phyloP scores from a whole-genome alignment of 169 alveolate species.

The Plasmodium vinckei region DNA sequence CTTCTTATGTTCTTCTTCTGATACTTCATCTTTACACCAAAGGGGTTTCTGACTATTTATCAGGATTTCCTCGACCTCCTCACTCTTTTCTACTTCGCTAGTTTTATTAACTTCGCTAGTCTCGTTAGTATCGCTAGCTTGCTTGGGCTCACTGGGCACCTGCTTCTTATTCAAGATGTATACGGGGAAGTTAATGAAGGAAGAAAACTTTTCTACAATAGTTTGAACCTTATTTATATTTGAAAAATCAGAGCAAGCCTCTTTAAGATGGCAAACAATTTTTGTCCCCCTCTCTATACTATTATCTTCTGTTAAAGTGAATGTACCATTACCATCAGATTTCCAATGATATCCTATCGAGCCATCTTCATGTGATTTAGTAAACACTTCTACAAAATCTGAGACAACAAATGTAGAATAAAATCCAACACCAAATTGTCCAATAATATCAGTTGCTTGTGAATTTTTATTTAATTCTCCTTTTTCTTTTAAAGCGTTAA shows the following conservation, averaged over 20 bases:
- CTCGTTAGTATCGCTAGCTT: neutral
- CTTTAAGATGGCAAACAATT: conserved; percentile 91
- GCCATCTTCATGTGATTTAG: conserved; percentile 90
- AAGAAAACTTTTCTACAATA: conserved; percentile 92
- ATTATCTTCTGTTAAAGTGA: conserved; percentile 80
- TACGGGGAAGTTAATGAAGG: conserved; percentile 94
- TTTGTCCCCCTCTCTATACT: conserved; percentile 92
- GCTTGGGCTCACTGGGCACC: neutral
- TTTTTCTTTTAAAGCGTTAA: conserved; percentile 85
- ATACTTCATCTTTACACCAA: conserved; percentile 91
- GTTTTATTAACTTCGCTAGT: conserved; percentile 7
- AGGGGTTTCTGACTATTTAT: conserved; percentile 88
- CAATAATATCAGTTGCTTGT: conserved; percentile 85
- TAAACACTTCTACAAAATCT: conserved; percentile 91
- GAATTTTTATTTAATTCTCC: conserved; percentile 7
- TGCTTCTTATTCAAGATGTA: conserved; percentile 77
- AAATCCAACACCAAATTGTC: conserved; percentile 95
- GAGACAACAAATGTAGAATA: conserved; percentile 93
- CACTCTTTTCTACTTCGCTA: conserved; percentile 45
- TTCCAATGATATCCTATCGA: conserved; percentile 87
- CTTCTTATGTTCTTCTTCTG: conserved; percentile 93
- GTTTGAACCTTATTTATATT: conserved; percentile 85
- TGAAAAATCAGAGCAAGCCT: conserved; percentile 89
- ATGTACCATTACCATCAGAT: conserved; percentile 85
- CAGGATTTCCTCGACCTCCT: conserved; percentile 84